Conservation (phyloP, 1,284 basidiomycete species). For the Prillingera fragicola region DNA sequence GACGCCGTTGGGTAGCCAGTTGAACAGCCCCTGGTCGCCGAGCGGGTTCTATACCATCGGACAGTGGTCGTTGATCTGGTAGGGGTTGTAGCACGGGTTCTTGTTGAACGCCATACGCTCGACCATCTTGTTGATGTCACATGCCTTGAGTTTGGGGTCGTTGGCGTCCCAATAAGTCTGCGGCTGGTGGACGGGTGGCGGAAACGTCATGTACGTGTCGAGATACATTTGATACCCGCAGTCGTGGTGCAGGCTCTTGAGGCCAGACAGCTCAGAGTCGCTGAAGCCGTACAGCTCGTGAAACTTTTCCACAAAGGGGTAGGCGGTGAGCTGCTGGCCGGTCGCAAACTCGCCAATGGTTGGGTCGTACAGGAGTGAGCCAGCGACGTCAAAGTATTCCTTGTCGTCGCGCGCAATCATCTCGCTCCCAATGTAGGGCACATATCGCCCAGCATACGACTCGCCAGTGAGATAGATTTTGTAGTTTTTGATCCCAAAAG, state of each 20-base stretch:
- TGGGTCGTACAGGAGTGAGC: conserved; percentile 30
- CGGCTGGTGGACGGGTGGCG: conserved; percentile 53
- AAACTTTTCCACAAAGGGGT: conserved; percentile 10
- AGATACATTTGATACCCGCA: conserved; percentile 64
- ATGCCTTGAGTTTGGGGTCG: conserved; percentile 49
- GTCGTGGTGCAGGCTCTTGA: conserved; percentile 54
- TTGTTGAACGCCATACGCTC: conserved; percentile 57
- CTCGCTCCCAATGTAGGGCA: conserved; percentile 45
- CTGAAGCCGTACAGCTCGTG: conserved; percentile 19
- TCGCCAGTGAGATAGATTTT: conserved; percentile 35
- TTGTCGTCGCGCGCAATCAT: conserved; percentile 25
- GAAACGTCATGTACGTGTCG: conserved; percentile 58
- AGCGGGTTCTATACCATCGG: conserved; percentile 68
- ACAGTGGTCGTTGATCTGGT: conserved; percentile 53
- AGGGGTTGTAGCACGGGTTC: conserved; percentile 71
- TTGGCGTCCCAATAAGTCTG: conserved; percentile 9
- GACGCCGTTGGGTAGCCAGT: neutral
- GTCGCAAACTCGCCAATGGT: conserved; percentile 47
- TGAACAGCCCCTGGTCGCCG: conserved; percentile 59
- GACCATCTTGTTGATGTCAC: conserved; percentile 63
- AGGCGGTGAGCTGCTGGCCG: conserved; percentile 61
- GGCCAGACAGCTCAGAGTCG: conserved; percentile 57
- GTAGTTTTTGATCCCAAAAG: conserved; percentile 22
- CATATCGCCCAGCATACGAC: conserved; percentile 47
- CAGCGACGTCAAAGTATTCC: conserved; percentile 17